Conservation (phyloP, 1,284 basidiomycete genomes). For the Irpex sp. region DNA sequence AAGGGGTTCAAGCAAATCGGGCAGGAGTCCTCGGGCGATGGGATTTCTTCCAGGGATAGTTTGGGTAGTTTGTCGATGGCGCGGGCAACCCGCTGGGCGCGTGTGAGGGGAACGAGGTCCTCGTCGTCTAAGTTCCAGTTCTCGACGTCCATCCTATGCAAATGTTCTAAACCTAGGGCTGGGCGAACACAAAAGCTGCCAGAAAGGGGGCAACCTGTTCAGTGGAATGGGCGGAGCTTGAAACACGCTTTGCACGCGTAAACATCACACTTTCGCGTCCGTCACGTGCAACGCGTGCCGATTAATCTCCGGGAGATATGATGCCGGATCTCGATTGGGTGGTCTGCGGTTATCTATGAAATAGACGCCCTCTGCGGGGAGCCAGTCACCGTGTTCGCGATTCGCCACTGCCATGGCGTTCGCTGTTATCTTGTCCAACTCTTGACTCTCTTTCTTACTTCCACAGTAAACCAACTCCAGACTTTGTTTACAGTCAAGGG, state of each 20-base stretch:
- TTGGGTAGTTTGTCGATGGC: slow-evolving; percentile 38
- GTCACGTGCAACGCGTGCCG: slow-evolving; percentile 18
- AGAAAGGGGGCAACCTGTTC: neutral
- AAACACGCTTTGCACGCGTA: neutral
- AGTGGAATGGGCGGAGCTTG: neutral
- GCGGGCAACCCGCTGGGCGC: slow-evolving; percentile 20
- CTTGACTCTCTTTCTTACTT: neutral
- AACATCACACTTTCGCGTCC: neutral
- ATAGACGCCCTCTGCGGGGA: neutral
- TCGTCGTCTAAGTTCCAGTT: neutral
- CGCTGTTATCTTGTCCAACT: neutral
- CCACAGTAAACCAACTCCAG: neutral
- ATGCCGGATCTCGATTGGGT: neutral
- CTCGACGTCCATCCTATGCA: neutral
- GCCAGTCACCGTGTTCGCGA: neutral
- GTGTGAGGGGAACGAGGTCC: slow-evolving; percentile 7
- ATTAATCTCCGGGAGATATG: too few relatives aligned
- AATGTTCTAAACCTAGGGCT: neutral
- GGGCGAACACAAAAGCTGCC: neutral
- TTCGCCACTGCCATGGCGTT: neutral
- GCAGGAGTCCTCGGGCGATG: slow-evolving; percentile 44
- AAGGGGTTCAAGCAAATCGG: slow-evolving; percentile 60
- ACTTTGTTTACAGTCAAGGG: neutral
- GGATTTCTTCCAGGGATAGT: slow-evolving; percentile 37
- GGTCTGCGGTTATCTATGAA: neutral